Evolutionary conservation across 139 green algal species (phyloP).

Genomic region (Diplosphaera chodatii): DNA sequence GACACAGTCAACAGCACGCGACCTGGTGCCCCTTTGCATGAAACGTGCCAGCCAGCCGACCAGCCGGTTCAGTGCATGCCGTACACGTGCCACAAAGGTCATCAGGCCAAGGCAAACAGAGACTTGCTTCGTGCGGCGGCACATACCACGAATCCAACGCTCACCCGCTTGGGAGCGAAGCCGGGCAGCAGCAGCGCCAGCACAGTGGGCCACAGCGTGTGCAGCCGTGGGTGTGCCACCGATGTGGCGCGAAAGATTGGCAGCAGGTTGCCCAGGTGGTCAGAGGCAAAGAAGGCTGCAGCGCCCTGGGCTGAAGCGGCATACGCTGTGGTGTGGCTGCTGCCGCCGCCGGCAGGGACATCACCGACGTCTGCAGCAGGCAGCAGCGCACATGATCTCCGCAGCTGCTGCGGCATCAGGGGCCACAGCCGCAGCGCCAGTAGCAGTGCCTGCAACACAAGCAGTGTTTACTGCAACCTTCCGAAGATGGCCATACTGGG

Average conservation of each 20-base stretch:
- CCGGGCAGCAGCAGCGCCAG: conserved; percentile 65
- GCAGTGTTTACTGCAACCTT: no score
- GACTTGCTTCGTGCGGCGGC: no score
- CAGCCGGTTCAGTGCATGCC: no score
- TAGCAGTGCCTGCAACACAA: conserved; percentile 40
- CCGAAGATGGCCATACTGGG: no score
- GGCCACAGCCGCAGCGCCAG: conserved; percentile 65
- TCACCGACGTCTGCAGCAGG: conserved; percentile 3
- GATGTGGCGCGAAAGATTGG: conserved; percentile 39
- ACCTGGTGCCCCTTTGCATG: no score
- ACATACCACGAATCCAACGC: no score
- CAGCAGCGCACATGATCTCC: conserved; percentile 39
- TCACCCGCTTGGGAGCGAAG: conserved; percentile 36
- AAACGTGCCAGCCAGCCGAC: no score
- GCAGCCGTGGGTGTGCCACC: conserved; percentile 48
- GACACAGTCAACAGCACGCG: no score
- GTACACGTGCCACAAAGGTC: no score
- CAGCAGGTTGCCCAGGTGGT: conserved; percentile 36
- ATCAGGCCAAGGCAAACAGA: no score
- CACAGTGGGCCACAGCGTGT: conserved; percentile 58
- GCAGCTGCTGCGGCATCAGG: conserved; percentile 28
- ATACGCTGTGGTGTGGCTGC: background rate
- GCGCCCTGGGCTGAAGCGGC: conserved; percentile 6
- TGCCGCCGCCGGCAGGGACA: no score
- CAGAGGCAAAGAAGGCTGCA: conserved; percentile 35